Evolutionary conservation across 495 filamentous ascomycete genomes (phyloP), one percentile per base, ranked within the genome.

Genomic region (Diplogelasinospora grovesii): DNA sequence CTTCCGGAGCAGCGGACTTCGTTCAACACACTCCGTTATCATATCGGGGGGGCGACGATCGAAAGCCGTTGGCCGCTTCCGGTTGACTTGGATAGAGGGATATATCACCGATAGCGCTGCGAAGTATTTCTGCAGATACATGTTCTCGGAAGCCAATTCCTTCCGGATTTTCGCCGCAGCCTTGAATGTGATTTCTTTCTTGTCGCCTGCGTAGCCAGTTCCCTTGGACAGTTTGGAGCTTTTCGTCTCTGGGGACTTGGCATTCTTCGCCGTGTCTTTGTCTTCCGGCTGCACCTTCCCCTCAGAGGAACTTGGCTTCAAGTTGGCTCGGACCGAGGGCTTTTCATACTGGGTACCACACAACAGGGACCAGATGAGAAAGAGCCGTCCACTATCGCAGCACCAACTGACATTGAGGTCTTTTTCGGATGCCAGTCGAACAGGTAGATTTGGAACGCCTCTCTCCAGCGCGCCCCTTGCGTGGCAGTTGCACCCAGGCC

Each of bases 1-100:
- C 15, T 45, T 50, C 10, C 40, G 39, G 22, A 65, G 9, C 4
- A 68, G 28, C 0, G 62, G 62, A 29, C 62, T 68, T 30, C 60
- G n/a, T n/a, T n/a, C n/a, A n/a, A n/a, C n/a, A n/a, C n/a, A n/a
- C n/a, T n/a, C n/a, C n/a, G n/a, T n/a, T n/a, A n/a, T n/a, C n/a
- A n/a, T n/a, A n/a, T n/a, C n/a, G n/a, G n/a, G n/a, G n/a, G n/a
- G n/a, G n/a, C n/a, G n/a, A n/a, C n/a, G n/a, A n/a, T n/a, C n/a
- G n/a, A n/a, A n/a, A n/a, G n/a, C n/a, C n/a, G n/a, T n/a, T n/a
- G n/a, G n/a, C n/a, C n/a, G n/a, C n/a, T n/a, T n/a, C n/a, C n/a
- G n/a, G n/a, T n/a, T n/a, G n/a, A n/a, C n/a, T n/a, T n/a, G n/a
- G 22, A 8, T n/a, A 3, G 18, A 44, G 3, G 50, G 46, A 19